Base-by-base conservation (phyloP, 73 alveolate species). In the Paramecium primaurelia region DNA sequence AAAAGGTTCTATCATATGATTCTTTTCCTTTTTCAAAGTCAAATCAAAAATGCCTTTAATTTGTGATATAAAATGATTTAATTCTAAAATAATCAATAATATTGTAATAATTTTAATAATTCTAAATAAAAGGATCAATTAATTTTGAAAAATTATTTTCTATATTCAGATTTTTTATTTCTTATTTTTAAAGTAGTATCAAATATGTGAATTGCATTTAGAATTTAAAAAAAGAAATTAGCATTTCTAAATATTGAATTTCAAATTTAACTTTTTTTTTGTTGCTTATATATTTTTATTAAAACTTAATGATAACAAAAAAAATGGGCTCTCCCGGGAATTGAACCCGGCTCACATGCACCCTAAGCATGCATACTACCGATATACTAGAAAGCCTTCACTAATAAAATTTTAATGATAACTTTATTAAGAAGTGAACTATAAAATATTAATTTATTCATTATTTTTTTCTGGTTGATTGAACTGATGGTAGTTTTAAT, bases 321-420 rank as follows among this genome's bases (percentile, higher is more conserved):
- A 73, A 73, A 73, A 37, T 12, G 87, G 87, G 87, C 87, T 73
- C 87, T 73, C 87, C 87, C 87, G 87, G 87, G 87, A 37, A 73
- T 73, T 40, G 87, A 73, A 37, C 87, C 87, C 87, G 87, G 87
- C 87, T 73, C 87, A 34, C 87, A 73, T 73, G 87, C 87, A 73
- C 87, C 87, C 87, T 37, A 73, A 73, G 87, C 87, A 73, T 73
- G 87, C 58, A 73, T 73, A 73, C 87, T 73, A 73, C 87, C 87
- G 58, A 73, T 73, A 73, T 73, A 73, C 87, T 73, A 73, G 87
- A 73, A 73, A 73, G 87, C 87, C 87, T 28, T 64, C 84, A 40
- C 3, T 7, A 40, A 0, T 40, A n/a, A 73, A 34, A 73, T 40
- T 37, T 8, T 10, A 73, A 73, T 16, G 87, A 64, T 28, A 1